Base-by-base conservation (phyloP, 2,329 filamentous ascomycete genomes). In the Hypoxylon rubiginosum region DNA sequence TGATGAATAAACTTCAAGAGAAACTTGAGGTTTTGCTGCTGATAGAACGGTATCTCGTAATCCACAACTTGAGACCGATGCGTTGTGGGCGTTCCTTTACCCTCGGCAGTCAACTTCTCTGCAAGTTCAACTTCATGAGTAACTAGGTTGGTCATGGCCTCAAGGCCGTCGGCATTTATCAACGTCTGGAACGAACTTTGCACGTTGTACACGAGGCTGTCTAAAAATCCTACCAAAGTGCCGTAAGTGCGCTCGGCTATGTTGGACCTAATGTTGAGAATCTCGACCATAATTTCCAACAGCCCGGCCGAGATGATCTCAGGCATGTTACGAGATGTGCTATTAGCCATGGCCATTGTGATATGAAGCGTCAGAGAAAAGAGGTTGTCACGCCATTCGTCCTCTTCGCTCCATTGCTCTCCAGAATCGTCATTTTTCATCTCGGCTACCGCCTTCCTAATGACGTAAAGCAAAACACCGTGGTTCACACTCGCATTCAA, bases 401-500 rank as follows among this genome's bases (percentile, higher is more conserved):
- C 93, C 64, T 89, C 84, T 63, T 89, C 87, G n/a, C 88, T 87
- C 61, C 87, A 85, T 69, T 89, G 85, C 21, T 86, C 84, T 41
- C 88, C 88, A 53, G 82, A 77, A 52, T 83, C 82, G 64, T 89
- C 85, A 17, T 82, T 82, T 62, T 86, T 89, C 81, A 99, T 91
- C 68, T 94, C 92, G 17, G 91, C 90, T 62, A 98, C 92, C 9
- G 94, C 92, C 79, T 97, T 97, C 60, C 95, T 89, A 53, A 97
- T 91, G 71, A 97, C 88, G 75, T 97, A 98, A 71, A 98, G 91
- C 48, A 99, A 85, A 30, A 98, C 91, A 13, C 96, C 97, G 73
- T 99, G 97, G 73, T 97, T 98, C 39, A 98, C 95, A 72, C 95
- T 97, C 58, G 97, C 93, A 74, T 94, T 97, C 45, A 99, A 83